Evolutionary conservation across 2,329 filamentous ascomycete genomes (phyloP), one percentile per base, ranked within the genome.

Genomic region (Pseudogymnoascus sp.): DNA sequence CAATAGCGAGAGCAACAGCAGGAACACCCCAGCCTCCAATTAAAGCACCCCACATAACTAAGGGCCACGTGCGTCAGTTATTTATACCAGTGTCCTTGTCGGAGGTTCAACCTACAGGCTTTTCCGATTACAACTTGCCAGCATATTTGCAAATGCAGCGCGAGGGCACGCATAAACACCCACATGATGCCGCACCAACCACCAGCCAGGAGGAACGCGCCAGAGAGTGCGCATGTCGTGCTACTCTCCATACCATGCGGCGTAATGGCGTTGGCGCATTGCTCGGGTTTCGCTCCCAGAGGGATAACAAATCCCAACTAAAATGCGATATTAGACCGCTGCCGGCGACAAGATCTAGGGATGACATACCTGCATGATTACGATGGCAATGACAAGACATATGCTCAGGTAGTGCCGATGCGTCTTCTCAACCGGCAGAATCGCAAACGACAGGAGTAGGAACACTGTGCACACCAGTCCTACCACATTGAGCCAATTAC

Each of bases 121-220:
- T 85, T 82, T 37, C 94, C 94, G 3, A 95, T 89, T 6, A 92
- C 84, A 33, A 95, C 81, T 72, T 97, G 91, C 94, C 94, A 99
- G 77, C 92, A 96, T 65, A 99, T 96, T 73, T 97, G 94, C 23
- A 99, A 83, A 73, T 99, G 94, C 67, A 99, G 86, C 3, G 91
- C 95, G 33, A 97, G 75, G 0, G 92, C 89, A 64, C 94, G 85
- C 62, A 96, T 80, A 71, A 96, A 95, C 64, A 92, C 84, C 92
- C 94, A 99, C 73, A 95, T 85, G 30, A 90, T 83, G 48, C 86
- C 89, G 28, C 84, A 82, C 80, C 92, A 89, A 41, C 92, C 94
- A 59, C 94, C 94, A 28, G 92, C 82, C 57, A 97, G 81, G 57
- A 99, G 76, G 65, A 96, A 86, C 1, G 90, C 82, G 8, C 94